Conservation (phyloP, 768 basidiomycete genomes). For the Xerocomellus chrysenteron region DNA sequence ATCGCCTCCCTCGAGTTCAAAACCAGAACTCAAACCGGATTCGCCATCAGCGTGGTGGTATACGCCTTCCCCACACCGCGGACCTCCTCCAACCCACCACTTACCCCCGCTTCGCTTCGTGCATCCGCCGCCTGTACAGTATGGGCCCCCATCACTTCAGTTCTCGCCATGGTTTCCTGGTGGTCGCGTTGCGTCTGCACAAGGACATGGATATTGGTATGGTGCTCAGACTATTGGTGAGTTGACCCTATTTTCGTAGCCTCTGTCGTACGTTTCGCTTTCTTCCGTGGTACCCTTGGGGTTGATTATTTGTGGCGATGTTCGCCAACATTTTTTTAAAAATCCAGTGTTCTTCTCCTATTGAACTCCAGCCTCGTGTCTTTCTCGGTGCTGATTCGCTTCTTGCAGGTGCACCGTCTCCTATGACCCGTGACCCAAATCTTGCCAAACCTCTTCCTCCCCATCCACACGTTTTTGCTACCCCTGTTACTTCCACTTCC, state of each 20-base stretch:
- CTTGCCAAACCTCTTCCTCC: constrained; percentile 1
- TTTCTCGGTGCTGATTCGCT: constrained; percentile 9
- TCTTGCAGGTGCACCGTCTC: constrained; percentile 15
- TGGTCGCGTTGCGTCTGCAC: constrained; percentile 7
- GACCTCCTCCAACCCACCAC: not conserved
- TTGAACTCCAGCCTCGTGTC: not conserved
- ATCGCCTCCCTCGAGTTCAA: not conserved
- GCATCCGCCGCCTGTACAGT: constrained; percentile 11
- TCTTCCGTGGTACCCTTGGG: not conserved
- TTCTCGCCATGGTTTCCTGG: constrained; percentile 17
- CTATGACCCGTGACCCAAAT: constrained; percentile 10
- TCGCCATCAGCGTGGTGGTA: constrained; percentile 9
- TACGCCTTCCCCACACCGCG: constrained; percentile 8
- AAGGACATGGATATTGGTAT: constrained; percentile 25
- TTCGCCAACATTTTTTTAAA: not conserved
- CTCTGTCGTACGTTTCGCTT: not conserved
- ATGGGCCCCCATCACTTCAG: constrained; percentile 13
- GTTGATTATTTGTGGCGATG: constrained; percentile 1
- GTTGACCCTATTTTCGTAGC: constrained; percentile 8
- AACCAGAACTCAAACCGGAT: constrained; percentile 9
- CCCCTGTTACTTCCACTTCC: constrained; percentile 1
- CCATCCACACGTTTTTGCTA: constrained; percentile 3
- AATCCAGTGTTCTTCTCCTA: not conserved
- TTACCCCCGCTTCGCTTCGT: constrained; percentile 11
- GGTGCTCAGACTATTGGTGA: constrained; percentile 19